These are phyloP conservation scores for Boletus vinaceobasis DNA, from an alignment of 768 basidiomycete genomes.

Conservation along the genomic window DNA sequence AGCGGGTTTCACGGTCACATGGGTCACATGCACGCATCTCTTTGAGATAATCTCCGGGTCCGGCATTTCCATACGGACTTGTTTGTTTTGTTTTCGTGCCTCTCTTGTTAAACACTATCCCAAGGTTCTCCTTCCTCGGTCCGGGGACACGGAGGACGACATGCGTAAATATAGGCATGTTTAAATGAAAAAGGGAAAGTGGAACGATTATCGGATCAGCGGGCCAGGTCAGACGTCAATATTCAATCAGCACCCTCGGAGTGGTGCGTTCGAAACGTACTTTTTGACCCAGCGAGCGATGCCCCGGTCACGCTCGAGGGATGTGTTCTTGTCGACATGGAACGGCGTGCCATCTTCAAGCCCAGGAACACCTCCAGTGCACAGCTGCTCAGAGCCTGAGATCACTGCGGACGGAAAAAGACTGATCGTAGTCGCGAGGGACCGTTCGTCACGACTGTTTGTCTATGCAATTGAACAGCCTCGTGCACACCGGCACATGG, in stretches of 20 bases:
- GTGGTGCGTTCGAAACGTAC: not conserved
- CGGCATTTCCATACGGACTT: not conserved
- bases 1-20: not conserved
- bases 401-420: constrained; percentile 5
- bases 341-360: too few relatives aligned
- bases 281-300: not conserved
- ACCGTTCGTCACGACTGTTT: not conserved
- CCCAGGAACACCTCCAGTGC: too few relatives aligned
- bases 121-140: not conserved
- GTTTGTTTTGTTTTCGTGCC: not conserved
- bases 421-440: not conserved
- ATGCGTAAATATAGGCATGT: too few relatives aligned
- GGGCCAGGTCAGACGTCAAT: not conserved
- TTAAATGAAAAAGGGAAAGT: not conserved
- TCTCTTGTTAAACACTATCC: not conserved
- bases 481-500: too few relatives aligned
- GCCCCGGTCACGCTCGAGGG: not conserved
- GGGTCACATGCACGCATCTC: not conserved
- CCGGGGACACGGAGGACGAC: too few relatives aligned
- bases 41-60: not conserved
- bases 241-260: not conserved
- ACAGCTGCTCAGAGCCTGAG: not conserved
- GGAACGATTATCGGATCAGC: not conserved
- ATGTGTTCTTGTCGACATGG: not conserved
- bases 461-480: not conserved